These are phyloP conservation scores for Trichophyton mentagrophytes DNA, from an alignment of 2,329 filamentous ascomycete genomes.

Conservation along the genomic window DNA sequence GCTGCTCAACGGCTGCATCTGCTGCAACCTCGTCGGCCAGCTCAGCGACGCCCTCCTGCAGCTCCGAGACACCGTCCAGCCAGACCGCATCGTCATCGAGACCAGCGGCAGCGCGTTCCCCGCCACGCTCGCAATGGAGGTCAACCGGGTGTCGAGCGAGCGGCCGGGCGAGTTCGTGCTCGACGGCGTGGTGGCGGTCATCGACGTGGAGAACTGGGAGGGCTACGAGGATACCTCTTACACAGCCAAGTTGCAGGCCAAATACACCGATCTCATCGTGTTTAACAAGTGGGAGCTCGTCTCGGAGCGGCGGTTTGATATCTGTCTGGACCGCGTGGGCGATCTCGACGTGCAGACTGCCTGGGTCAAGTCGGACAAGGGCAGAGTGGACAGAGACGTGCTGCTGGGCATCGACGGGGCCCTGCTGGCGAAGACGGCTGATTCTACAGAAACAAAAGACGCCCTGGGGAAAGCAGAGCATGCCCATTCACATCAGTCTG, in stretches of 20 bases:
- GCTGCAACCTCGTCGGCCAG: conserved; percentile 94
- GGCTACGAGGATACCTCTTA: conserved; percentile 86
- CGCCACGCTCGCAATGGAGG: conserved; percentile 78
- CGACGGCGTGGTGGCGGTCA: conserved; percentile 77
- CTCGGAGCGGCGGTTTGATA: conserved; percentile 60
- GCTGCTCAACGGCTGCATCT: conserved; percentile 93
- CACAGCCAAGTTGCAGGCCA: conserved; percentile 75
- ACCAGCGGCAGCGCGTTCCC: conserved; percentile 81
- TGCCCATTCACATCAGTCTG: conserved; percentile 60
- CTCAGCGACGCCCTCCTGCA: conserved; percentile 67
- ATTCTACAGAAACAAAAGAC: conserved; percentile 28
- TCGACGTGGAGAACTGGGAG: conserved; percentile 90
- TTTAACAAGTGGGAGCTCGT: conserved; percentile 86
- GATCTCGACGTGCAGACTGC: conserved; percentile 70
- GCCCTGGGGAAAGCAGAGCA: conserved; percentile 18
- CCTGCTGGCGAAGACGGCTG: conserved; percentile 36
- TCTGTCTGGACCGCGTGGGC: conserved; percentile 63
- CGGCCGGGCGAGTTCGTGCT: conserved; percentile 51
- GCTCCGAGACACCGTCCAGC: conserved; percentile 48
- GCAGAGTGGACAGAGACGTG: conserved; percentile 63
- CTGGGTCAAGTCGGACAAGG: conserved; percentile 73
- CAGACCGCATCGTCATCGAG: conserved; percentile 86
- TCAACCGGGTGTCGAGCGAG: conserved; percentile 64
- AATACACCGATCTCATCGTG: conserved; percentile 79
- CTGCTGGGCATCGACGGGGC: conserved; percentile 81